Percentiles rank a stretch among this genome's conserved stretches.
These are phyloP conservation scores for Argentina anserina DNA, from an alignment of 306 rosid genomes.

Conservation along the genomic window DNA sequence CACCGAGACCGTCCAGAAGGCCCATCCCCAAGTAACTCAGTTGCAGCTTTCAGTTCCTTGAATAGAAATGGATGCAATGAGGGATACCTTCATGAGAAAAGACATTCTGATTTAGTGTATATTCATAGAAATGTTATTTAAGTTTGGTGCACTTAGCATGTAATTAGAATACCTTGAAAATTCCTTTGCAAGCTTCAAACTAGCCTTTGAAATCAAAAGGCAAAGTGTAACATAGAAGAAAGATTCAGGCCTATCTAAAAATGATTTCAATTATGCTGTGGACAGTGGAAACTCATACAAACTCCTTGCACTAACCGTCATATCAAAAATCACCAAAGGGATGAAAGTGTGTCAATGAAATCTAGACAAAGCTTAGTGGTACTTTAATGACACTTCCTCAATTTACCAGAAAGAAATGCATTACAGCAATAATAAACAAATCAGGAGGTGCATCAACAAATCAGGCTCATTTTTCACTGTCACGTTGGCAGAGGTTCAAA, in stretches of 20 bases:
- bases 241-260: neutral
- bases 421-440: neutral
- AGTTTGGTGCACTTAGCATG: conserved; percentile 4
- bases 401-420: neutral
- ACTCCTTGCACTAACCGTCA: neutral
- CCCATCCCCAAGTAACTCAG: conserved; percentile 54
- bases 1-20: conserved; percentile 48
- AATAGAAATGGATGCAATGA: conserved; percentile 74
- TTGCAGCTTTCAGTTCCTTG: conserved; percentile 79
- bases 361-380: neutral
- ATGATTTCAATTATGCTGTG: neutral
- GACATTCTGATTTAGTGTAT: conserved; percentile 10
- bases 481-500: neutral
- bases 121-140: neutral
- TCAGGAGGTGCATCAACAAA: neutral
- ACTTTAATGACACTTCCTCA: neutral
- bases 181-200: neutral
- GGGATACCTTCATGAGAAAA: conserved; percentile 66
- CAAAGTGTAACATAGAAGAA: neutral
- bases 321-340: neutral
- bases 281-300: neutral
- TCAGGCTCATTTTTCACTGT: neutral
- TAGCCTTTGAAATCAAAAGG: neutral
- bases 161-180: neutral
- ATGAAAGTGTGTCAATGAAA: neutral